A percentile compares a stretch with the other conserved stretches of the same genome.
Evolutionary conservation across 345 rosid genomes (phyloP).

Genomic region (Citrus cavaleriei): DNA sequence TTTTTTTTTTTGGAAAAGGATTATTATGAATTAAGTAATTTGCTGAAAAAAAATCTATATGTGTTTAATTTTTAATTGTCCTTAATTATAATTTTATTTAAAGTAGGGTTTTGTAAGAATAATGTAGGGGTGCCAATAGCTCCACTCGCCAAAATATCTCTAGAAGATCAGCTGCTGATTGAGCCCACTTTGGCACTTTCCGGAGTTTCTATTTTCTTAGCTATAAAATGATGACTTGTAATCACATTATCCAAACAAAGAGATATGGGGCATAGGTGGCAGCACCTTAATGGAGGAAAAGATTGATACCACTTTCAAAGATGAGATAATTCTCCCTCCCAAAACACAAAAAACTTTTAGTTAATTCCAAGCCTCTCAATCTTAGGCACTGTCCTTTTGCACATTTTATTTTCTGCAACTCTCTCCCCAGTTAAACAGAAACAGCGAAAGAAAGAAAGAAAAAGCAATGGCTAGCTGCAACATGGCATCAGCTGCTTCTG

Average conservation of each 20-base stretch:
- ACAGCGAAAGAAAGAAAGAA: neutral
- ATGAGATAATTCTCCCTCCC: conserved; percentile 33
- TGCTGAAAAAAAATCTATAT: no score
- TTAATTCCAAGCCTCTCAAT: conserved; percentile 38
- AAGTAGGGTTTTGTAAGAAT: fast-evolving
- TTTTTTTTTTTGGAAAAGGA: no score
- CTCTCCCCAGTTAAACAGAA: neutral
- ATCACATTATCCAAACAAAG: conserved; percentile 44
- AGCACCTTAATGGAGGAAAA: conserved; percentile 48
- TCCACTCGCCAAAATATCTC: neutral
- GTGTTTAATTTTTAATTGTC: no score
- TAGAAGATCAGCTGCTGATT: neutral
- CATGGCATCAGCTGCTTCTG: conserved; percentile 74
- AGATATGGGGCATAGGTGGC: conserved; percentile 59
- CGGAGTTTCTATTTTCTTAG: neutral
- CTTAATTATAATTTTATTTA: no score
- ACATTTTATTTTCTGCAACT: neutral
- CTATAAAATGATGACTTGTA: neutral
- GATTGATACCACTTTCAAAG: conserved; percentile 23
- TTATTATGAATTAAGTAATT: no score
- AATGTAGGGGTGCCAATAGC: no score
- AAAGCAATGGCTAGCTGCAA: conserved; percentile 52
- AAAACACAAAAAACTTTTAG: conserved; percentile 5
- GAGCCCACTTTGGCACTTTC: neutral
- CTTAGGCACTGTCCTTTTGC: conserved; percentile 6